Conservation (phyloP, 495 filamentous ascomycete genomes). For the Pseudoneurospora amorphoporcata region DNA sequence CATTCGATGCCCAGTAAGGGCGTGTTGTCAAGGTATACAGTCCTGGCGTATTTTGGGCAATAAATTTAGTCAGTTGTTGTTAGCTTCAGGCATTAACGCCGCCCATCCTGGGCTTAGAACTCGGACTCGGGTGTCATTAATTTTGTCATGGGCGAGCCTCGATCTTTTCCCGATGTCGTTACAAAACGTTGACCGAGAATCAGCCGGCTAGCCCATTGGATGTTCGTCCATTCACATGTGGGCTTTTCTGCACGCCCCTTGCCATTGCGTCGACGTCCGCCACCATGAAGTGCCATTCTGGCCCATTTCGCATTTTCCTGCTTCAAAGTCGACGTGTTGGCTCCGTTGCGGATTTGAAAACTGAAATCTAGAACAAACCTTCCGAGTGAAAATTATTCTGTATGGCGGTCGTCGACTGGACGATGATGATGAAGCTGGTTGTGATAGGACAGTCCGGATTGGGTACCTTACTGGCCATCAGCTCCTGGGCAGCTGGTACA, state of each 20-base stretch:
- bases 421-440: neutral
- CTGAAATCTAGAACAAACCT: neutral
- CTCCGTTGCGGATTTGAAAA: neutral
- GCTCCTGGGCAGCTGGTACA: neutral
- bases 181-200: neutral
- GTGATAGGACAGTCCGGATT: neutral
- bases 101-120: too few relatives aligned
- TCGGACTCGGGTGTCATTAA: too few relatives aligned
- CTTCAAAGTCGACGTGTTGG: neutral
- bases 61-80: too few relatives aligned
- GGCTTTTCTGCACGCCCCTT: neutral
- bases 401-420: neutral
- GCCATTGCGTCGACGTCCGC: neutral
- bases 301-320: neutral
- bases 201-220: neutral
- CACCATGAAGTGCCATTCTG: neutral
- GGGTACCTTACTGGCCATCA: neutral
- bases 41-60: too few relatives aligned
- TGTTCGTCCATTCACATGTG: neutral
- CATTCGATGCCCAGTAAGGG: too few relatives aligned
- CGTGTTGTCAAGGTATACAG: too few relatives aligned
- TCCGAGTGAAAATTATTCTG: neutral
- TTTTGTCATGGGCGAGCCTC: too few relatives aligned
- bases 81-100: too few relatives aligned
- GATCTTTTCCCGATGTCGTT: neutral